Evolutionary conservation across 2,329 filamentous ascomycete species (phyloP).

Genomic region (Hypoxylon sp.): DNA sequence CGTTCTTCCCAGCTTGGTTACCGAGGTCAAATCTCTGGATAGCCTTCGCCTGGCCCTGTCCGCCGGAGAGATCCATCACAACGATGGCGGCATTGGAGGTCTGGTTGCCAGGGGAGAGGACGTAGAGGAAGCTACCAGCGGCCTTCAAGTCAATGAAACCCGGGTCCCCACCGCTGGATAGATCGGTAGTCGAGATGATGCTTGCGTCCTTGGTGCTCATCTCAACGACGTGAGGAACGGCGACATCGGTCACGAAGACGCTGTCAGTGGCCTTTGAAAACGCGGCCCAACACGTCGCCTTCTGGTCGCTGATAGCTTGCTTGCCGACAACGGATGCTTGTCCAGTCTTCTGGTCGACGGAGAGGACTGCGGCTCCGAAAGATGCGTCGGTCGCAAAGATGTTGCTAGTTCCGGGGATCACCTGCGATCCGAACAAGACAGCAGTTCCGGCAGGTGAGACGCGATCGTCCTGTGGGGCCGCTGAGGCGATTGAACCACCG

Average conservation of each 20-base stretch:
- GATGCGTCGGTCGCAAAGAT: conserved; percentile 72
- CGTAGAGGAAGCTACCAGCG: conserved; percentile 70
- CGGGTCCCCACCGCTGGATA: conserved; percentile 62
- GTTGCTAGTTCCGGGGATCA: conserved; percentile 60
- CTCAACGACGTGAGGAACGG: conserved; percentile 67
- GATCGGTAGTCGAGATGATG: conserved; percentile 61
- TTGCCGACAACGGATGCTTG: conserved; percentile 57
- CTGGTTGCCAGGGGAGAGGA: conserved; percentile 68
- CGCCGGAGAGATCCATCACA: conserved; percentile 55
- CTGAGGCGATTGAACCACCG: conserved; percentile 24
- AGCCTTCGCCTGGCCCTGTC: conserved; percentile 44
- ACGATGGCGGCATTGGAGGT: conserved; percentile 56
- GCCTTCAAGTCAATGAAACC: conserved; percentile 70
- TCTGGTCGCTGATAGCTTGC: conserved; percentile 64
- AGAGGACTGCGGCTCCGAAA: conserved; percentile 68
- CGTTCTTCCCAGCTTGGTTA: conserved; percentile 47
- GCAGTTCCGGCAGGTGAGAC: conserved; percentile 69
- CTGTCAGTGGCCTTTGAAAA: conserved; percentile 64
- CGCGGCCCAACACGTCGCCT: conserved; percentile 71
- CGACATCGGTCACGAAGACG: conserved; percentile 72
- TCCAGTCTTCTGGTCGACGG: conserved; percentile 55
- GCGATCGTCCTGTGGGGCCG: conserved; percentile 51
- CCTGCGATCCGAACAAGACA: conserved; percentile 68
- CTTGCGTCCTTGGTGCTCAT: conserved; percentile 66
- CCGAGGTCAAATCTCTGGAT: conserved; percentile 55